Base-by-base conservation (phyloP, 1,284 basidiomycete genomes). In the Erythrobasidium hasegawianum region DNA sequence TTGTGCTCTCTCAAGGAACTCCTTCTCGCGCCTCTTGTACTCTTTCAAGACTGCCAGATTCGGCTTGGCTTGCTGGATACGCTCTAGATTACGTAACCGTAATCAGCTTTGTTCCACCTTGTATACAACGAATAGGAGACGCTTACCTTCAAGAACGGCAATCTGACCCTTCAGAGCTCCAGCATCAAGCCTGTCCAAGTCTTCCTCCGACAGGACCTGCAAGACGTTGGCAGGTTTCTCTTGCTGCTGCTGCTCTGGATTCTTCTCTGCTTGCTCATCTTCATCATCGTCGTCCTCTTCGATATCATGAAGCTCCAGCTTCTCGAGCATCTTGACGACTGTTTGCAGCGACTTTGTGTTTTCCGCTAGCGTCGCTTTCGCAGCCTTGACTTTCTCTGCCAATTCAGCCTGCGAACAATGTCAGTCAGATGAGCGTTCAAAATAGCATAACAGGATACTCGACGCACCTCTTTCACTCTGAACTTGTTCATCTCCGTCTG, bases 1-100 rank as follows among this genome's bases (percentile, higher is more conserved):
- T 70, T 86, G 85, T 3, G 89, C 92, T 22, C 94, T 89, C 62
- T 86, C 83, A 59, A 93, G 79, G 79, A 91, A 97, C 74, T 97
- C 92, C 71, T 87, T 86, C 77, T 97, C 91, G 41, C 92, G 87
- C 71, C 86, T 86, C 73, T 86, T 86, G 79, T 95, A 97, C 75
- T 97, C 96, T 68, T 86, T 86, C 54, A 98, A 82, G 24, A 97
- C 92, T 10, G 71, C 60, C 71, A 97, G 80, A 77, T 97, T 93
- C 3, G 91, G 90, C 74, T 86, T 88, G 16, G 86, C 82, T 72
- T 84, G 87, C 72, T 86, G 86, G 71, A 93, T 81, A 77, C 87
- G 85, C 75, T 95, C 91, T 93, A n/a, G n/a, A n/a, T 39, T 27
- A 20, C 20, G 45, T 8, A 43, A 13, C 22, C 56, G n/a, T 54